Conservation (phyloP, 2,329 filamentous ascomycete species). For the Ilyonectria destructans region DNA sequence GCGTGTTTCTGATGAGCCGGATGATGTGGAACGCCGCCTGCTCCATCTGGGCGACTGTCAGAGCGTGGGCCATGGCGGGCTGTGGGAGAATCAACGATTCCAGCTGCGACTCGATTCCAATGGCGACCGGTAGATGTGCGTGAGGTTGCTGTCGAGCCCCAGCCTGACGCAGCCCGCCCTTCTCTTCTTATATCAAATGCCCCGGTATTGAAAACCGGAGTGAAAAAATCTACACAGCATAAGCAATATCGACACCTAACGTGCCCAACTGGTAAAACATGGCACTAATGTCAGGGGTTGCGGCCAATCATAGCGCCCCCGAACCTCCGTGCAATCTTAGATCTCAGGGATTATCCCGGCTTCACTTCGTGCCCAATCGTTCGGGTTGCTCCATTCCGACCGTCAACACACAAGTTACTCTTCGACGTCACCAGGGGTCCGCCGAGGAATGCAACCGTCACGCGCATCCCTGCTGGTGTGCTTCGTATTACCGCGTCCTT, state of each 20-base stretch:
- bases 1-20: conserved; percentile 79
- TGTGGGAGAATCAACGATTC: not conserved
- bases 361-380: conserved; percentile 9
- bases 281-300: conserved; percentile 18
- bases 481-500: not conserved
- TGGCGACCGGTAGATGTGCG: conserved; percentile 1
- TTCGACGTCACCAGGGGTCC: conserved; percentile 1
- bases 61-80: conserved; percentile 42
- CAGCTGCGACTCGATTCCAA: not conserved
- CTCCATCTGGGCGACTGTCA: conserved; percentile 65
- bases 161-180: not conserved
- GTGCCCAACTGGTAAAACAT: conserved; percentile 44
- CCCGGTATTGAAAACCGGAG: not conserved
- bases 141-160: not conserved
- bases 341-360: conserved; percentile 20
- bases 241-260: conserved; percentile 24
- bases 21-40: conserved; percentile 89
- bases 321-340: conserved; percentile 27
- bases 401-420: not conserved
- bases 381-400: not conserved
- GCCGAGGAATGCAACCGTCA: too few species aligned
- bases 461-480: not conserved
- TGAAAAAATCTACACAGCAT: not conserved
- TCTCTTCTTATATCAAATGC: not conserved
- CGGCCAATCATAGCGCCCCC: conserved; percentile 14